These are phyloP conservation scores for Aaosphaeria arxii DNA, from an alignment of 2,329 filamentous ascomycete species.

Conservation along the genomic window DNA sequence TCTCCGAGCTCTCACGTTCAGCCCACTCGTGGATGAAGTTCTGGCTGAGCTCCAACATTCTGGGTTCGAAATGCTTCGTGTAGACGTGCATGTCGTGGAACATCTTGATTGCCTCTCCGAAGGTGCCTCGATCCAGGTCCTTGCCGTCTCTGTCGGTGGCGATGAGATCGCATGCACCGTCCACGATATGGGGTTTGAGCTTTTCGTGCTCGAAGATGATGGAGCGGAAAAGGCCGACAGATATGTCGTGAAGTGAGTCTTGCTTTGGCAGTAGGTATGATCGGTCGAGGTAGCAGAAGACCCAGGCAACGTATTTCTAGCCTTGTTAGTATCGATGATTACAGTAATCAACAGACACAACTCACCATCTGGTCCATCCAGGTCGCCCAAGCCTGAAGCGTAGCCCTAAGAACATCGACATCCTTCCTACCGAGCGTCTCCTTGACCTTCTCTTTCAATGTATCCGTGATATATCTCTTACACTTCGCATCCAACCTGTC, in stretches of 20 bases:
- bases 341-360: background rate
- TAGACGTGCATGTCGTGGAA: constrained; percentile 85
- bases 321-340: background rate
- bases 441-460: constrained; percentile 59
- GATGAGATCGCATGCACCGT: constrained; percentile 75
- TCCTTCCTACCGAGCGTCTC: constrained; percentile 56
- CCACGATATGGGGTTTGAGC: constrained; percentile 55
- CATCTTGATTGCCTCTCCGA: constrained; percentile 75
- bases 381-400: constrained; percentile 64
- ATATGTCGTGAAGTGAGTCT: constrained; percentile 78
- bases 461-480: constrained; percentile 58
- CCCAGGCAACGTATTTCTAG: constrained; percentile 73
- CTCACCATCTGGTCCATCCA: constrained; percentile 78
- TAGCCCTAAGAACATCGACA: constrained; percentile 61
- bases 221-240: constrained; percentile 70
- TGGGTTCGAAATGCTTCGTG: constrained; percentile 72
- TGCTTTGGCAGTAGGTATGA: constrained; percentile 78
- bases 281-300: constrained; percentile 92
- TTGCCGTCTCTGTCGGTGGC: constrained; percentile 63
- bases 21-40: constrained; percentile 69
- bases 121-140: constrained; percentile 58
- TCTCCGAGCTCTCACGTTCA: constrained; percentile 58
- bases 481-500: constrained; percentile 64
- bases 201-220: constrained; percentile 53
- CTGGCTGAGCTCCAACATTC: constrained; percentile 66